Base-by-base conservation (phyloP, 1,284 basidiomycete genomes). In the Hemileia vastatrix region DNA sequence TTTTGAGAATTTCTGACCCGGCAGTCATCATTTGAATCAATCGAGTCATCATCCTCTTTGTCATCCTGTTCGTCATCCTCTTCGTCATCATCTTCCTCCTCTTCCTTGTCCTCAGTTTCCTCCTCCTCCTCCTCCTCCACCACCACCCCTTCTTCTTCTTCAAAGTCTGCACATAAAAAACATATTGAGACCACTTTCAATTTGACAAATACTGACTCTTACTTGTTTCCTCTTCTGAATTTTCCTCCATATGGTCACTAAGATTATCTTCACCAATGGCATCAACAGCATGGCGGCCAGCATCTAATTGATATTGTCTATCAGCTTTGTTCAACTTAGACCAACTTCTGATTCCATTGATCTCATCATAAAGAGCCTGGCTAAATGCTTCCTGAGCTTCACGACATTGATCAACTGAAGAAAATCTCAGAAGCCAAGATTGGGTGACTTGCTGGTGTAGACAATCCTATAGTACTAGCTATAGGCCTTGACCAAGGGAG, bases 131-230 rank as follows among this genome's bases (percentile, higher is more conserved):
- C 76, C 6, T 86, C 83, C 48, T 83, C 81, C 1, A 80, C 82
- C 70, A 89, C 86, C 57, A 77, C 80, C 87, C 97, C 94, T 69
- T 87, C 89, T 13, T 89, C 85, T 71, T 96, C 93, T 72, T 80
- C 79, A 70, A 82, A 87, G 23, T 73, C 74, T 6, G 74, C 74
- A n/a, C 47, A 19, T 6, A n/a, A n/a, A n/a, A n/a, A n/a, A n/a
- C n/a, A n/a, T n/a, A n/a, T n/a, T n/a, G n/a, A n/a, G n/a, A n/a
- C n/a, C n/a, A n/a, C n/a, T n/a, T n/a, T n/a, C n/a, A n/a, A n/a
- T n/a, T n/a, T n/a, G n/a, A n/a, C n/a, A n/a, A 45, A 49, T 50
- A 51, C 60, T 47, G 51, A n/a, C 27, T 27, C 33, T 54, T 55
- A 18, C 5, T 51, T 21, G 44, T 31, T 31, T 15, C 32, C 9